Base-by-base conservation (phyloP, 495 filamentous ascomycete species). In the Podospora conica region DNA sequence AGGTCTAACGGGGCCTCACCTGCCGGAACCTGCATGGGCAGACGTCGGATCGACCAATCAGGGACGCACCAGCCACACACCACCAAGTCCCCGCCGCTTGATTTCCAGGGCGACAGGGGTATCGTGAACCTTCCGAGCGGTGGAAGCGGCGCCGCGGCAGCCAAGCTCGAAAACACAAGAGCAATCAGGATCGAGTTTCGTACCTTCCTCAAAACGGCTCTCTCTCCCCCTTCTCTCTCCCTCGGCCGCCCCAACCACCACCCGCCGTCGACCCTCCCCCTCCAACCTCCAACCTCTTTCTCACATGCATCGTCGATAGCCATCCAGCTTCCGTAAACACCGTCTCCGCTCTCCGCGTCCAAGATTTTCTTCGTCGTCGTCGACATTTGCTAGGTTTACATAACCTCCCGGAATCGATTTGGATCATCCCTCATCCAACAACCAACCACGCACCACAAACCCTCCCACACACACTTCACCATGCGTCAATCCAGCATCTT, bases 401-500 rank as follows among this genome's bases (percentile, higher is more conserved):
- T 63, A 23, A 48, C 29, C 55, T 20, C 53, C 25, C 24, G 60
- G 28, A 63, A 63, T 31, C 22, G 56, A 29, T 31, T 53, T 65
- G 40, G 40, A 48, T 48, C 40, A 48, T 48, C 40, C 40, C 40
- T 48, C 40, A 15, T 28, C 54, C 21, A 55, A 3, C 60, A 23
- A 59, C 29, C 54, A 21, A 29, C 15, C 65, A 11, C 53, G 53
- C 53, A 20, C 58, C 55, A 55, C 48, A 58, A 29, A 21, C 28
- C 33, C 15, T 22, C 12, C 48, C n/a, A 21, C 23, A 22, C 22
- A 22, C 31, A 5, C 31, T 27, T 68, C 72, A 66, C 66, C 18
- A 79, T 76, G 76, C 73, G 73, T 66, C 65, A 69, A 31, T 63
- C 65, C 64, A 64, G 69, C 63, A 25, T 75, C 31, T 55, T 77